These are phyloP conservation scores for Brassica carinata DNA, from an alignment of 345 rosid genomes.

Conservation along the genomic window DNA sequence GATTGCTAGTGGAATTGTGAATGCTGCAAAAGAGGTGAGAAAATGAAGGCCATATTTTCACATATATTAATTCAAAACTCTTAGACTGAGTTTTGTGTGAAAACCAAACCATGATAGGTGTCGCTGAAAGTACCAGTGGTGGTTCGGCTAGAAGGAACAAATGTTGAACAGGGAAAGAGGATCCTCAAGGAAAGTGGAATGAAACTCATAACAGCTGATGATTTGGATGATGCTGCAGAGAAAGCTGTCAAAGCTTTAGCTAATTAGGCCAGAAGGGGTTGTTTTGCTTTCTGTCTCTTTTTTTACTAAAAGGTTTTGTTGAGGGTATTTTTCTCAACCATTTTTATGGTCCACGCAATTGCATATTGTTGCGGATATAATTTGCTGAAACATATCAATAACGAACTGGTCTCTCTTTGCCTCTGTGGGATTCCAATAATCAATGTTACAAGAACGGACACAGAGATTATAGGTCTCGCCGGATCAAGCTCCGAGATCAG, in stretches of 20 bases:
- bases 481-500: no score
- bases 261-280: slow-evolving; percentile 17
- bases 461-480: no score
- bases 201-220: slow-evolving; percentile 87
- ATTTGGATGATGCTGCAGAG: slow-evolving; percentile 97
- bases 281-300: not conserved
- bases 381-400: slow-evolving; percentile 26
- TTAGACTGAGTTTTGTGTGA: not conserved
- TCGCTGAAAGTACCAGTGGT: slow-evolving; percentile 91
- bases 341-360: slow-evolving; percentile 20
- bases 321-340: not conserved
- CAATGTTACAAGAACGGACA: not conserved
- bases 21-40: slow-evolving; percentile 95
- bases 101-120: slow-evolving; percentile 49
- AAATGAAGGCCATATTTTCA: not conserved
- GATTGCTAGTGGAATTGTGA: slow-evolving; percentile 97
- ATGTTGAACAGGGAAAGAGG: slow-evolving; percentile 86
- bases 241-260: slow-evolving; percentile 79
- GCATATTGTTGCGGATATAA: slow-evolving; percentile 26
- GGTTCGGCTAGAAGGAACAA: slow-evolving; percentile 77
- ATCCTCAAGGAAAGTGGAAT: slow-evolving; percentile 96
- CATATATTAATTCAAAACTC: not conserved
- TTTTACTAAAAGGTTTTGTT: not conserved
- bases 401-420: slow-evolving; percentile 26
- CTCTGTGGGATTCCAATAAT: not conserved